A percentile compares a stretch with the other conserved stretches of the same genome.
These are phyloP conservation scores for Bolboschoenus planiculmis DNA, from an alignment of 176 grass and related monocot species.

Conservation along the genomic window DNA sequence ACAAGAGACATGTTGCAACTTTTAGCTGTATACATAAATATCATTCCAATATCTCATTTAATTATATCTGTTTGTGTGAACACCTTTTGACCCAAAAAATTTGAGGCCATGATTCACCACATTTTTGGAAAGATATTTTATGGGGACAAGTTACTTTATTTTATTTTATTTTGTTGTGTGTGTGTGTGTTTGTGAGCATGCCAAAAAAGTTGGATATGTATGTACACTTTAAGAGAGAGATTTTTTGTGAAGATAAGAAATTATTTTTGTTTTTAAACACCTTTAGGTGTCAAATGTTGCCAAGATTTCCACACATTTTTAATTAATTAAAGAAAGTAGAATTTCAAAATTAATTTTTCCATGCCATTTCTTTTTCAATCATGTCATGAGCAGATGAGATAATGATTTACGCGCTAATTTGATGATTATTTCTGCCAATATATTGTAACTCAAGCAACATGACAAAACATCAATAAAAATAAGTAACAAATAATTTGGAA, in stretches of 20 bases:
- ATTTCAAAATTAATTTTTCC: background rate
- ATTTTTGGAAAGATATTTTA: background rate
- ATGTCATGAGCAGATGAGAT: background rate
- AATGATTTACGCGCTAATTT: background rate
- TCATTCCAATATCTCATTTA: background rate
- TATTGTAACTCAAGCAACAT: background rate
- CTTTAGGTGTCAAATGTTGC: background rate
- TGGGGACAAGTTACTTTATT: background rate
- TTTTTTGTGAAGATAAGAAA: background rate
- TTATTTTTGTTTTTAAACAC: background rate
- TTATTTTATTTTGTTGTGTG: too few relatives aligned
- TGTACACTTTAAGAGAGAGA: background rate
- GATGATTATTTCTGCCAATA: background rate
- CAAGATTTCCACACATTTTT: background rate
- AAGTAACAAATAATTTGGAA: background rate
- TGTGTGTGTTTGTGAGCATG: background rate
- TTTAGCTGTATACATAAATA: background rate
- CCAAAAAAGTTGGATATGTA: background rate
- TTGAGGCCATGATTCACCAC: too few relatives aligned
- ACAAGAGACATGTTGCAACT: background rate
- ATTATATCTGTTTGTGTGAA: background rate
- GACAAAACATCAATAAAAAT: background rate
- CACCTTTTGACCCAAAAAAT: background rate
- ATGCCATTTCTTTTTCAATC: background rate
- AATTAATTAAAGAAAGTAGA: background rate